Evolutionary conservation across 371 early-diverging fungal species (phyloP).

Genomic region (Lichtheimia corymbifera): DNA sequence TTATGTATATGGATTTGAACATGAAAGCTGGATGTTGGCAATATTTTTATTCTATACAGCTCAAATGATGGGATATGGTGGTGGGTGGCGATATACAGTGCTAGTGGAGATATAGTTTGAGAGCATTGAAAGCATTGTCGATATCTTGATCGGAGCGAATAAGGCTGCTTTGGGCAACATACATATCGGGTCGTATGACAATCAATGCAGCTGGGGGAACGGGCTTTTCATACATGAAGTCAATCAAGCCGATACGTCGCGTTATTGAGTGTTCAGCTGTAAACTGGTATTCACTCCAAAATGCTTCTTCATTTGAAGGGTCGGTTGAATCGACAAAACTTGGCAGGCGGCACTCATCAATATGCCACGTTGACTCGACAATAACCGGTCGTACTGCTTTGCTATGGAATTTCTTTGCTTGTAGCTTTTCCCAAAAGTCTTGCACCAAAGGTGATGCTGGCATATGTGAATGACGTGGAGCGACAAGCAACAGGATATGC

Average conservation of each 20-base stretch:
- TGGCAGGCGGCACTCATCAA: neutral
- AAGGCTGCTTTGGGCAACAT: constrained; percentile 17
- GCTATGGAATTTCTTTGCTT: neutral
- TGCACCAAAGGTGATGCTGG: constrained; percentile 2
- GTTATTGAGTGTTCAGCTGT: constrained; percentile 6
- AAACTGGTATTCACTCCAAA: constrained; percentile 18
- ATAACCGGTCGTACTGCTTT: constrained; percentile 13
- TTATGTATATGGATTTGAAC: neutral
- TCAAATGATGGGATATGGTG: too few species aligned
- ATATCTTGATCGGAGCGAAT: constrained; percentile 12
- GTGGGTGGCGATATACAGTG: too few species aligned
- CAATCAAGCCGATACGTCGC: constrained; percentile 16
- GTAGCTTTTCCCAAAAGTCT: constrained; percentile 6
- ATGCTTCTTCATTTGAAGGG: constrained; percentile 5
- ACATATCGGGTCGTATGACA: constrained; percentile 22
- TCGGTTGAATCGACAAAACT: constrained; percentile 1
- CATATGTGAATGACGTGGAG: neutral
- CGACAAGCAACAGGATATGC: constrained; percentile 9
- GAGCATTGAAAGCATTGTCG: constrained; percentile 11
- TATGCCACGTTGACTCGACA: constrained; percentile 20
- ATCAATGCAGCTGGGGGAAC: constrained; percentile 19
- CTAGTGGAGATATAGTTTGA: constrained; percentile 6
- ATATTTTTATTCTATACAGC: too few species aligned
- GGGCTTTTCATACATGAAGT: constrained; percentile 7
- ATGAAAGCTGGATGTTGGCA: neutral